Conservation (phyloP, 257 asterid species). For the Fraxinus anomala region DNA sequence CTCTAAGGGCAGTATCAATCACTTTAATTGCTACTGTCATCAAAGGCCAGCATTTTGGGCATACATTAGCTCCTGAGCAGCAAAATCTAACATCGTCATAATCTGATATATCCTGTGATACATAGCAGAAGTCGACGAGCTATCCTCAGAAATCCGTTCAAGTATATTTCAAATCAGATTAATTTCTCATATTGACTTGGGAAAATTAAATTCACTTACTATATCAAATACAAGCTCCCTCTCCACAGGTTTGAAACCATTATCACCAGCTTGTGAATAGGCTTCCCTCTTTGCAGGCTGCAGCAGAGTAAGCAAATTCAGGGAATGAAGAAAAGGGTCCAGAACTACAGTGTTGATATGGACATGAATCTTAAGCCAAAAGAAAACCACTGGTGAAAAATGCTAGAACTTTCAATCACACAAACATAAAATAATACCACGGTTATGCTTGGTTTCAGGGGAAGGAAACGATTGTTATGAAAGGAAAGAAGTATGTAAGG, state of each 20-base stretch:
- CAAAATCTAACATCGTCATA: constrained; percentile 96
- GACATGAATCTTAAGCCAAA: background rate
- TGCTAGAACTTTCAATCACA: constrained; percentile 3
- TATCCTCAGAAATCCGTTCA: constrained; percentile 1
- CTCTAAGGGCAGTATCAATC: constrained; percentile 88
- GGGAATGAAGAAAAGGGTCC: constrained; percentile 13
- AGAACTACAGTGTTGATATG: constrained; percentile 7
- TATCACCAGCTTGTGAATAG: constrained; percentile 81
- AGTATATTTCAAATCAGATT: background rate
- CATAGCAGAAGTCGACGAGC: constrained; percentile 19
- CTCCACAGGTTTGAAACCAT: constrained; percentile 72
- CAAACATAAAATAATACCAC: background rate
- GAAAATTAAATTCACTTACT: constrained; percentile 45
- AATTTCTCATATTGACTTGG: background rate
- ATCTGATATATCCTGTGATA: constrained; percentile 80
- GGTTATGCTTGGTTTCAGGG: background rate
- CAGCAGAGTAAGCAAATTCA: constrained; percentile 25
- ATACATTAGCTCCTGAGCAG: constrained; percentile 94
- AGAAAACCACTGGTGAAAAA: constrained; percentile 8
- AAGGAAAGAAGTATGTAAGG: background rate
- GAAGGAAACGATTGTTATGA: background rate
- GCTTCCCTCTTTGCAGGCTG: constrained; percentile 94
- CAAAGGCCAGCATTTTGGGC: constrained; percentile 90
- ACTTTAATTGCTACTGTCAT: constrained; percentile 93
- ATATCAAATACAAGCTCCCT: constrained; percentile 89